A percentile compares a stretch with the other conserved stretches of the same genome.
Evolutionary conservation across 2,329 filamentous ascomycete species (phyloP).

Genomic region (Pestalotiopsis sp.): DNA sequence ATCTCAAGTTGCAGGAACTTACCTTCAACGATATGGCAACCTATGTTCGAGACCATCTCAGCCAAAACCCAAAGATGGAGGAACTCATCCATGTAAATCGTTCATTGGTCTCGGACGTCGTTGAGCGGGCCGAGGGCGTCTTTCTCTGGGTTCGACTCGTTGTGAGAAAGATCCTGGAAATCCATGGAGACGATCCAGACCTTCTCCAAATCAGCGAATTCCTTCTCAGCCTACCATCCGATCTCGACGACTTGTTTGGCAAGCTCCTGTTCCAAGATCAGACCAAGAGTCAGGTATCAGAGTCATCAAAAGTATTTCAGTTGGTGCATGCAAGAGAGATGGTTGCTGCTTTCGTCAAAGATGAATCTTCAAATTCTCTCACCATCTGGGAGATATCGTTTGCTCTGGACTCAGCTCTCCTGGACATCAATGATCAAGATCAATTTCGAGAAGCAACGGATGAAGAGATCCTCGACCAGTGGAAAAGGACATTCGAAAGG

Average conservation of each 20-base stretch:
- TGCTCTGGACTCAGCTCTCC: slow-evolving; percentile 22
- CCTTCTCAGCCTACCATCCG: not conserved
- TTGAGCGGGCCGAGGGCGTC: slow-evolving; percentile 23
- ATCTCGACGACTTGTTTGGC: slow-evolving; percentile 30
- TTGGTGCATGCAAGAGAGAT: slow-evolving; percentile 32
- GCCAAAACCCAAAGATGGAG: slow-evolving; percentile 15
- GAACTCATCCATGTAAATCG: slow-evolving; percentile 14
- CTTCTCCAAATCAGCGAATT: slow-evolving; percentile 21
- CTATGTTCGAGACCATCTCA: slow-evolving; percentile 21
- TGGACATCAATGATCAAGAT: slow-evolving; percentile 16
- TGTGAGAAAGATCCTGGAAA: slow-evolving; percentile 27
- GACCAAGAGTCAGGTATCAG: slow-evolving; percentile 13
- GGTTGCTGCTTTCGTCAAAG: slow-evolving; percentile 33
- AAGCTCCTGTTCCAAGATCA: slow-evolving; percentile 32
- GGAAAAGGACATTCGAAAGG: not conserved
- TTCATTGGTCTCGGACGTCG: slow-evolving; percentile 12
- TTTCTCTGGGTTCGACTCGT: slow-evolving; percentile 30
- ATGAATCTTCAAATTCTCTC: slow-evolving; percentile 31
- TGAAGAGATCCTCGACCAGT: slow-evolving; percentile 19
- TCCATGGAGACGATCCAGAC: slow-evolving; percentile 8
- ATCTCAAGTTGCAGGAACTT: slow-evolving; percentile 24
- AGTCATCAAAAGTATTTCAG: slow-evolving; percentile 29
- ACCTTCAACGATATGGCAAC: slow-evolving; percentile 24
- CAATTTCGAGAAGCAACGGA: slow-evolving; percentile 23
- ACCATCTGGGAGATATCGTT: slow-evolving; percentile 37